phyloP scores from a whole-genome alignment of 2,329 filamentous ascomycete genomes.

The Leptoxyphium fumago region DNA sequence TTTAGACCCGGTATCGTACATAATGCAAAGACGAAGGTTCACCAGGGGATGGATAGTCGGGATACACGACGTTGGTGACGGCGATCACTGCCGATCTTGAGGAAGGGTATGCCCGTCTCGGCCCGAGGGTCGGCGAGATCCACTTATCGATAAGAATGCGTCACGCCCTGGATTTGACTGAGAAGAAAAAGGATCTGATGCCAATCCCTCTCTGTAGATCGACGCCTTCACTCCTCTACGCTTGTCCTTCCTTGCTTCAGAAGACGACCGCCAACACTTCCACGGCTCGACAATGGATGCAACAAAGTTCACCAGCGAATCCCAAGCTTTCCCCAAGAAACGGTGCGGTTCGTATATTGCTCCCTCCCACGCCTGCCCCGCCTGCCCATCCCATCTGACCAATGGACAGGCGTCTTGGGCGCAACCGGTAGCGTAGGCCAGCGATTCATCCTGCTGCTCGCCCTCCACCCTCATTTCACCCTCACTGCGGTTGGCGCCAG shows the following conservation, averaged over 20 bases:
- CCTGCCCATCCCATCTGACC: slow-evolving; percentile 5
- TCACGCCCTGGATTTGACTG: neutral
- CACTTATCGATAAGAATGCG: neutral
- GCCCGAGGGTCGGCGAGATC: neutral
- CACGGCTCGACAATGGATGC: slow-evolving; percentile 24
- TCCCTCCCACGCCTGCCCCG: slow-evolving; percentile 15
- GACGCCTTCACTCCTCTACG: neutral
- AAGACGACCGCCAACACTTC: neutral
- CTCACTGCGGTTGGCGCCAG: slow-evolving; percentile 85
- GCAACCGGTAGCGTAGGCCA: slow-evolving; percentile 91
- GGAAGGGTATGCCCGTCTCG: no score
- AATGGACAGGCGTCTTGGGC: slow-evolving; percentile 51
- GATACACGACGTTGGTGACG: no score
- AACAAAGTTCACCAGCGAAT: slow-evolving; percentile 25
- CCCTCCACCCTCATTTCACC: slow-evolving; percentile 71
- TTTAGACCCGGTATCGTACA: no score
- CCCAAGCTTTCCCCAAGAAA: slow-evolving; percentile 32
- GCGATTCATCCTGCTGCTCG: slow-evolving; percentile 84
- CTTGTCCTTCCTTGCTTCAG: neutral
- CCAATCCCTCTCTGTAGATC: neutral
- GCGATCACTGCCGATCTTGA: no score
- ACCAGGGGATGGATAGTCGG: no score
- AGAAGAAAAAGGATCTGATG: neutral
- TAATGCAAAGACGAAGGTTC: no score
- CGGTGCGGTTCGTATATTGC: slow-evolving; percentile 33